Percentiles rank a stretch among this genome's conserved stretches.
Evolutionary conservation across 345 rosid genomes (phyloP).

Genomic region (Salix exigua): DNA sequence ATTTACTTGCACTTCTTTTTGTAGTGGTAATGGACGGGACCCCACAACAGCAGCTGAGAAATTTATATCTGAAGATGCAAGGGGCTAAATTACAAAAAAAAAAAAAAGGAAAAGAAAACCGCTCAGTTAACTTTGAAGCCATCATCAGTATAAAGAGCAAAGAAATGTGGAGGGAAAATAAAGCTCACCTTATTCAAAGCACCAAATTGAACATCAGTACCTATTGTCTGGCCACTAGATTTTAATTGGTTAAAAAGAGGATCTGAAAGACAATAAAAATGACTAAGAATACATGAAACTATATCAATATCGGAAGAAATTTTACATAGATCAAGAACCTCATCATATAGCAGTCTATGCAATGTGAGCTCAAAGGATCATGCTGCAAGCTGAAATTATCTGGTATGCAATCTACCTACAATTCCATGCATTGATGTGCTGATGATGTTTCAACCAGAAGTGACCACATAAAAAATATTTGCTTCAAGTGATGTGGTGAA

Average conservation of each 20-base stretch:
- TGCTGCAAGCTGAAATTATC: neutral
- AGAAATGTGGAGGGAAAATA: slow-evolving; percentile 3
- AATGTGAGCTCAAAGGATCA: neutral
- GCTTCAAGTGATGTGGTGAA: neutral
- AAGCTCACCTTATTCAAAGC: slow-evolving; percentile 43
- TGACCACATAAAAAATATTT: neutral
- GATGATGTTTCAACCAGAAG: neutral
- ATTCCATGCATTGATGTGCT: neutral
- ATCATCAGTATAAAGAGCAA: neutral
- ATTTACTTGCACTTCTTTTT: slow-evolving; percentile 37
- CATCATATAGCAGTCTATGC: neutral
- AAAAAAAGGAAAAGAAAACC: slow-evolving; percentile 1
- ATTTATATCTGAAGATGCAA: slow-evolving; percentile 37
- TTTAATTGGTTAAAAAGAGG: slow-evolving; percentile 53
- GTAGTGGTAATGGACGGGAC: slow-evolving; percentile 29
- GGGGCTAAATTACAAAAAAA: slow-evolving; percentile 25
- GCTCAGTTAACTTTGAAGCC: slow-evolving; percentile 11
- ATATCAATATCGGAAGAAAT: neutral
- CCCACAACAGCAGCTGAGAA: slow-evolving; percentile 28
- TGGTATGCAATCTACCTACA: neutral
- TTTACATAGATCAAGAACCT: neutral
- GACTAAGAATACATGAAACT: neutral
- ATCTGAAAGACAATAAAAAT: slow-evolving; percentile 32
- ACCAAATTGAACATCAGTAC: slow-evolving; percentile 44
- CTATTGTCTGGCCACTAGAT: slow-evolving; percentile 38